A percentile compares a stretch with the other conserved stretches of the same genome.
These are phyloP conservation scores for Eimeria necatrix DNA, from an alignment of 169 alveolate species.

Conservation along the genomic window DNA sequence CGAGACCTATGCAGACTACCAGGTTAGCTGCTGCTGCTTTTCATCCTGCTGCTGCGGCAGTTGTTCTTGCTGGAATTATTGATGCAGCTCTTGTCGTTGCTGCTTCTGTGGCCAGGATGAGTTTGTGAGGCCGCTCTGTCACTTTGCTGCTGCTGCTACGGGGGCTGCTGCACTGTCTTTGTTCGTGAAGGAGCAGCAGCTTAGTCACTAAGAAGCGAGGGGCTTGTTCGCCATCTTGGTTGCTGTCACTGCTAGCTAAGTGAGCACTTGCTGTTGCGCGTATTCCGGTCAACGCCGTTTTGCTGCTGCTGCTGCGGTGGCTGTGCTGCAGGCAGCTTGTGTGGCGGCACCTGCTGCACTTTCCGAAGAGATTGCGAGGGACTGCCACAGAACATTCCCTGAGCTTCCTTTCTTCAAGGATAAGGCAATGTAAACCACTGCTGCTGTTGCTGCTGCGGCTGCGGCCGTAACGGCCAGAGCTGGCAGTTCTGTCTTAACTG, in stretches of 20 bases:
- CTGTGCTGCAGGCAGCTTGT: neutral
- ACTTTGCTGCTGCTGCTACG: neutral
- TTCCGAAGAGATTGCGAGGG: neutral
- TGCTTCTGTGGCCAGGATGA: neutral
- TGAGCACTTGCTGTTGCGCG: no score
- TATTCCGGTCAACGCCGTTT: neutral
- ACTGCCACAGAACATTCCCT: neutral
- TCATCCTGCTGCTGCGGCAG: constrained; percentile 1
- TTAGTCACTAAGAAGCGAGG: no score
- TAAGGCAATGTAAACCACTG: neutral
- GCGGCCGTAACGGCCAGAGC: neutral
- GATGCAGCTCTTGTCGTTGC: neutral
- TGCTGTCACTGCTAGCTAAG: no score
- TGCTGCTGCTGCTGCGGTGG: neutral
- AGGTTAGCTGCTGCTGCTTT: constrained; percentile 29
- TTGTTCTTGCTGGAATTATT: no score
- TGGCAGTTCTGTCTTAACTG: no score
- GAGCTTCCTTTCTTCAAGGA: neutral
- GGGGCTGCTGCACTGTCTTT: neutral
- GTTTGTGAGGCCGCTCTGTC: neutral
- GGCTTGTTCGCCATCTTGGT: no score
- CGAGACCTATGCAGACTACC: neutral
- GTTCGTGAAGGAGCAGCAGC: no score
- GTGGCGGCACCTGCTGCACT: neutral
- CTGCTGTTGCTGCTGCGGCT: constrained; percentile 14